These are phyloP conservation scores for Cucurbita argyrosperma DNA, from an alignment of 306 rosid species.

Conservation along the genomic window DNA sequence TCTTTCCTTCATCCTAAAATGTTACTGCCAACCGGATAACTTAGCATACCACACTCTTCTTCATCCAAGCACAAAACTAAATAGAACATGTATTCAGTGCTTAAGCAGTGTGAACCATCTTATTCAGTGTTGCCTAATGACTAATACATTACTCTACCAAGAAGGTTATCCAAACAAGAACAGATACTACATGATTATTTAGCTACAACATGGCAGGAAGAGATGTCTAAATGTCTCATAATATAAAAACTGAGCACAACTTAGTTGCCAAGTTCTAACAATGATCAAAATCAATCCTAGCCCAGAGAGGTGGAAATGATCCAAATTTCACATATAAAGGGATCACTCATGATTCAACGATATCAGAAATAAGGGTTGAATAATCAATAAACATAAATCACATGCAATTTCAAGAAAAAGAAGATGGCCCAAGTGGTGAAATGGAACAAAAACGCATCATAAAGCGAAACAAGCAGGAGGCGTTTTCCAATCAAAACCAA, in stretches of 20 bases:
- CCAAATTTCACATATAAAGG: neutral
- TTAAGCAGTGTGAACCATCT: no score
- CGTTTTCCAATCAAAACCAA: neutral
- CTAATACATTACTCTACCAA: neutral
- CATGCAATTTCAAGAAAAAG: neutral
- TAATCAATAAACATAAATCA: neutral
- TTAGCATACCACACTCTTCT: neutral
- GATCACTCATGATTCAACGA: neutral
- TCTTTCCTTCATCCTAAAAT: neutral
- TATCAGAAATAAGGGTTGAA: neutral
- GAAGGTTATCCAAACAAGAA: neutral
- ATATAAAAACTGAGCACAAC: neutral
- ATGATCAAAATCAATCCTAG: neutral
- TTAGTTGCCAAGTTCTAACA: neutral
- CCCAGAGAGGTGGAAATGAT: neutral
- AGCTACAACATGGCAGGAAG: neutral
- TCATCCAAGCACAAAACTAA: neutral
- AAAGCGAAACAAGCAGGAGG: neutral
- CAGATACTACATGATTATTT: no score
- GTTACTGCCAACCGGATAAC: neutral
- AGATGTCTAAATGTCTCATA: neutral
- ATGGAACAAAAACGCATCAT: neutral
- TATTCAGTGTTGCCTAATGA: no score
- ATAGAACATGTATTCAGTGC: neutral
- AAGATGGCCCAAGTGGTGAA: neutral